These are phyloP conservation scores for Diophrys sp. DNA, from an alignment of 73 alveolate species.

Conservation along the genomic window DNA sequence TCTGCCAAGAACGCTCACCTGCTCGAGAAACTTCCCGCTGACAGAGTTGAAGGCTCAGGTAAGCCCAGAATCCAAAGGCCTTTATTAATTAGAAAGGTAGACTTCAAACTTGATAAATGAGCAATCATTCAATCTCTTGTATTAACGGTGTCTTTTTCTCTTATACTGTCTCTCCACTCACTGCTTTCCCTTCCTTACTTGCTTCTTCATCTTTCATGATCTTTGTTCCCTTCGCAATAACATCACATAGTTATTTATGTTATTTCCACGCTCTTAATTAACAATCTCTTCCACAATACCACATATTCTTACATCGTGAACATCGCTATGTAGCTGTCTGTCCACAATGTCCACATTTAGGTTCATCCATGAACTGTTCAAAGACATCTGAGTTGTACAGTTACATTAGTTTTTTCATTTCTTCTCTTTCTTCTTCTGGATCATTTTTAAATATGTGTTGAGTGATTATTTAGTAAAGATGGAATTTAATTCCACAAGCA, in stretches of 20 bases:
- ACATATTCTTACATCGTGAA: constrained; percentile 90
- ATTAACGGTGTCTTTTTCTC: neutral
- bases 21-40: too few species aligned
- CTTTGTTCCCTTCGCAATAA: constrained; percentile 50
- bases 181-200: neutral
- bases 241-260: constrained; percentile 86
- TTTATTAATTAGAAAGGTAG: too few species aligned
- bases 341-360: constrained; percentile 93
- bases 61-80: too few species aligned
- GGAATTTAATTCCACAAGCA: too few species aligned
- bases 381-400: constrained; percentile 84
- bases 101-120: too few species aligned
- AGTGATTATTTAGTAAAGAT: too few species aligned
- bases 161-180: neutral
- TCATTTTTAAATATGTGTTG: constrained; percentile 53
- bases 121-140: neutral
- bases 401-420: constrained; percentile 72
- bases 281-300: constrained; percentile 98
- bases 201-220: neutral
- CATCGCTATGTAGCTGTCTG: constrained; percentile 91
- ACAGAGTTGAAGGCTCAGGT: too few species aligned
- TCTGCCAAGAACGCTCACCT: too few species aligned
- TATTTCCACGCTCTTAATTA: constrained; percentile 92
- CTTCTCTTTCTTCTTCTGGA: constrained; percentile 63
- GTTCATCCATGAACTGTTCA: constrained; percentile 94